These are phyloP conservation scores for Candida tallmaniae DNA, from an alignment of 805 yeast genomes.

Conservation along the genomic window DNA sequence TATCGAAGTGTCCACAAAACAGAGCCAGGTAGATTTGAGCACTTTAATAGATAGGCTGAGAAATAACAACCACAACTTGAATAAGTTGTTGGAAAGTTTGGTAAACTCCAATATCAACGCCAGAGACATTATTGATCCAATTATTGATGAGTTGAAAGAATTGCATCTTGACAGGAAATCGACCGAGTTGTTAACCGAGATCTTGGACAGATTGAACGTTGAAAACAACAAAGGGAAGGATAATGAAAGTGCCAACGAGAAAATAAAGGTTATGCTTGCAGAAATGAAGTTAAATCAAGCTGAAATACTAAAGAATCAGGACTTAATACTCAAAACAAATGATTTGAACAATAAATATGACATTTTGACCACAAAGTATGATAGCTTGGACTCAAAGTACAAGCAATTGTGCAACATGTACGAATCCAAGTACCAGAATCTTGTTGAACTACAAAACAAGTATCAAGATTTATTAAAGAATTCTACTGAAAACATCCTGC, in stretches of 20 bases:
- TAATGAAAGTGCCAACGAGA: neutral
- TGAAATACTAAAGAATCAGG: slow-evolving; percentile 2
- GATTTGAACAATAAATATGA: slow-evolving; percentile 16
- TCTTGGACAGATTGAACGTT: neutral
- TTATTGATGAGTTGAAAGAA: slow-evolving; percentile 21
- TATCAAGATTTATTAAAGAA: slow-evolving; percentile 6
- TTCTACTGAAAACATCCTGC: slow-evolving; percentile 1
- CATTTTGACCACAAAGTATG: slow-evolving; percentile 11
- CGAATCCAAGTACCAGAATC: slow-evolving; percentile 4
- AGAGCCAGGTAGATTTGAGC: slow-evolving; percentile 30
- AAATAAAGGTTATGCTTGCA: neutral
- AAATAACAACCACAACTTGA: slow-evolving; percentile 36
- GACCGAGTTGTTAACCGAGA: neutral
- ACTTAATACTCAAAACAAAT: slow-evolving; percentile 1
- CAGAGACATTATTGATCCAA: slow-evolving; percentile 20
- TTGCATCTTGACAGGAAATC: slow-evolving; percentile 18
- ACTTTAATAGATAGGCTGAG: slow-evolving; percentile 37
- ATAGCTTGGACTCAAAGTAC: slow-evolving; percentile 6
- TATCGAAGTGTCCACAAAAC: slow-evolving; percentile 31
- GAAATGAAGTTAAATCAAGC: slow-evolving; percentile 1
- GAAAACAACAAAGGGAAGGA: neutral
- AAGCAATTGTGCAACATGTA: slow-evolving; percentile 7
- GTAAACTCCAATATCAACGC: slow-evolving; percentile 25
- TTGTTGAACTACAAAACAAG: slow-evolving; percentile 5
- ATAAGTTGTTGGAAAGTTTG: slow-evolving; percentile 28